These are phyloP conservation scores for Chlamydomonas reinhardtii DNA, from an alignment of 163 green algal genomes.

Conservation along the genomic window DNA sequence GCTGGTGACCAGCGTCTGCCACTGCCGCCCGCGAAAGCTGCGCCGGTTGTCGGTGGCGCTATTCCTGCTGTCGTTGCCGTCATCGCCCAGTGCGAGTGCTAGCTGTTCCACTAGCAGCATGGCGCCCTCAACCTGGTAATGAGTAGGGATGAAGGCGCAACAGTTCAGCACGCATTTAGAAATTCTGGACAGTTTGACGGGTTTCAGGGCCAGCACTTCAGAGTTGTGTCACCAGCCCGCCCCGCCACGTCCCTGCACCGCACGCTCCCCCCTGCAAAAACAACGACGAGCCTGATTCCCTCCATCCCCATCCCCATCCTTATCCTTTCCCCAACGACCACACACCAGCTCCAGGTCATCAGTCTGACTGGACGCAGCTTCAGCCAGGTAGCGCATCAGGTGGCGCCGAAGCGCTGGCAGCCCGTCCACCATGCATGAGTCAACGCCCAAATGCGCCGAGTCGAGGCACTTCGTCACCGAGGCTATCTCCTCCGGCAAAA, in stretches of 20 bases:
- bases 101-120: slow-evolving; percentile 42
- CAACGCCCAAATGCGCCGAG: slow-evolving; percentile 11
- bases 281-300: too few relatives aligned
- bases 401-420: slow-evolving; percentile 7
- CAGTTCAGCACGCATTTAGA: too few relatives aligned
- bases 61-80: background rate
- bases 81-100: background rate
- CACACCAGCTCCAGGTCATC: slow-evolving; percentile 37
- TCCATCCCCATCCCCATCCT: too few relatives aligned
- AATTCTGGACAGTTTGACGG: too few relatives aligned
- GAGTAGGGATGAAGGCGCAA: too few relatives aligned
- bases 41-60: background rate
- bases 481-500: slow-evolving; percentile 2
- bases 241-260: too few relatives aligned
- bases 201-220: too few relatives aligned
- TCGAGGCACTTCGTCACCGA: slow-evolving; percentile 27
- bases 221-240: too few relatives aligned
- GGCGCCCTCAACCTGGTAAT: slow-evolving; percentile 30
- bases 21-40: background rate
- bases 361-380: background rate
- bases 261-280: too few relatives aligned
- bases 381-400: slow-evolving; percentile 19
- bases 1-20: slow-evolving; percentile 37
- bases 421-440: slow-evolving; percentile 26
- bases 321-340: background rate